Percentiles rank a stretch among this genome's conserved stretches.
Conservation (phyloP, 2,329 filamentous ascomycete genomes). For the Nothophaeocryptopus gaeumannii region DNA sequence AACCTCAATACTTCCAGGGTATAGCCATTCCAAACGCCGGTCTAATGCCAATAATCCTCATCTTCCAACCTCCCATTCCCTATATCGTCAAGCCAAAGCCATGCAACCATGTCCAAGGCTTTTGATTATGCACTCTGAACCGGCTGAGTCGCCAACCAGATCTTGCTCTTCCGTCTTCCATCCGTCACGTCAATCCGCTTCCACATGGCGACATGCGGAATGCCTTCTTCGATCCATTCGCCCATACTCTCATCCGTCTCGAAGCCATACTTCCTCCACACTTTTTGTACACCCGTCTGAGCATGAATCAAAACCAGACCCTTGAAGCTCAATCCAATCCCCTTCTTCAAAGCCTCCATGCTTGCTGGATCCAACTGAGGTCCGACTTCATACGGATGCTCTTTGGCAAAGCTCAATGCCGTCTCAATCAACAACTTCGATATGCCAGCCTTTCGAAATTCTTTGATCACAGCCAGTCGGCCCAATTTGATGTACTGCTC, state of each 20-base stretch:
- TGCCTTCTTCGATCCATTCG: constrained; percentile 78
- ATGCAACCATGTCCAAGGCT: neutral
- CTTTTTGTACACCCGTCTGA: constrained; percentile 61
- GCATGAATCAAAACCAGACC: constrained; percentile 79
- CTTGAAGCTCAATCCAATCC: constrained; percentile 58
- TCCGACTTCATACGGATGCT: constrained; percentile 53
- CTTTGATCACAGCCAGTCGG: constrained; percentile 65
- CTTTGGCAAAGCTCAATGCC: constrained; percentile 64
- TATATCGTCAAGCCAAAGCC: constrained; percentile 38
- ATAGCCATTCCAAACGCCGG: too few species aligned
- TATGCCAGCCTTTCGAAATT: constrained; percentile 51
- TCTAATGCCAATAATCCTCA: constrained; percentile 39
- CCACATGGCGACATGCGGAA: constrained; percentile 85
- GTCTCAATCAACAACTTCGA: constrained; percentile 64
- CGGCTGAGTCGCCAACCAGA: constrained; percentile 18
- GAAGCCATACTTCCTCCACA: constrained; percentile 75
- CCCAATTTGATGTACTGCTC: constrained; percentile 84
- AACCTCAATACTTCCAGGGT: constrained; percentile 22
- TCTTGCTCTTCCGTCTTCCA: constrained; percentile 27
- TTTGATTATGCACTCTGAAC: constrained; percentile 8
- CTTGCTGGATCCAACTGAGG: constrained; percentile 33
- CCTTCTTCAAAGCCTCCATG: constrained; percentile 34
- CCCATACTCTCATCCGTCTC: constrained; percentile 69
- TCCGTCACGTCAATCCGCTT: constrained; percentile 41
- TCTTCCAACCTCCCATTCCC: constrained; percentile 43